Evolutionary conservation across 208 protist species (phyloP), one percentile per base, ranked within the genome.

Genomic region (Wallacemonas sp.): DNA sequence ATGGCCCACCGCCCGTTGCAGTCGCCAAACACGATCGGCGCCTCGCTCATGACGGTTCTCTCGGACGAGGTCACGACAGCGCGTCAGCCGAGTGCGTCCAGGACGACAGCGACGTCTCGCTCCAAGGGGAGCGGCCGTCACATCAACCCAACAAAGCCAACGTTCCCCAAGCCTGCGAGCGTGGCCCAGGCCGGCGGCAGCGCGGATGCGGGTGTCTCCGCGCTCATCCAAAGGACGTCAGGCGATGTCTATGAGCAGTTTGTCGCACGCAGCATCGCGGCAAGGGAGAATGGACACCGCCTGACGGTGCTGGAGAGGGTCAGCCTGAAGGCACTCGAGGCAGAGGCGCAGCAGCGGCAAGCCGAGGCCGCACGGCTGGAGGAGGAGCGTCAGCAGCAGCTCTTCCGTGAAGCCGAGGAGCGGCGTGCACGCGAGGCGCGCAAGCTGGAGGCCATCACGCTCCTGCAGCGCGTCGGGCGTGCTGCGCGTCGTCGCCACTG

Each of bases 391-490:
- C 73, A 84, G 34, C 58, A 67, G 4, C 39, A 67, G 46, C 69
- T 48, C 52, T 57, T 71, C 32, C 47, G 68, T n/a, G 69, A 69
- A 24, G 65, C 57, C 34, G 73, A 87, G 67, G 64, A 71, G 32
- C 73, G 74, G 66, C 72, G 71, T 56, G 71, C 52, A 4, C 56
- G 70, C 14, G 71, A 80, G 46, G 72, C 68, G 2, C 70, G 68
- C 48, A 39, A 64, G 33, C 32, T 83, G 55, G 69, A 88, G 38
- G 78, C 81, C 1, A 65, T 75, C 3, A 61, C 74, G 39, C 32
- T 85, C 30, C 61, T 93, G 11, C 87, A 93, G 68, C 80, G 83
- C 21, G 70, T 78, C 24, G 68, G 68, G 11, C 78, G 87, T 8
- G 87, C 76, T 23, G 81, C 49, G 27, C 68, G 69, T 24, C 72